phyloP scores from a whole-genome alignment of 345 rosid species.

The Camelina neglecta region DNA sequence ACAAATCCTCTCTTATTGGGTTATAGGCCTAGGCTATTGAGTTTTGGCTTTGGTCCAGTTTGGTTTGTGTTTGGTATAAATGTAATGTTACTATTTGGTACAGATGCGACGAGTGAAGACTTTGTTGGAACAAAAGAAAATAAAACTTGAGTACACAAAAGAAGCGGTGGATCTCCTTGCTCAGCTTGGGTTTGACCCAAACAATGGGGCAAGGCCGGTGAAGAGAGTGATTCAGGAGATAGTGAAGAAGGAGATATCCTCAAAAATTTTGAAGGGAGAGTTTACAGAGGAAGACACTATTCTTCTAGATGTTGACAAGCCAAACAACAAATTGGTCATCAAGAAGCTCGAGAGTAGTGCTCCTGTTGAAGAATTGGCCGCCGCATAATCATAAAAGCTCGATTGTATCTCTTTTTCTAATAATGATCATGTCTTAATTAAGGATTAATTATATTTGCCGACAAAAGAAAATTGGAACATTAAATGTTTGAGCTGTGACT shows the following conservation, averaged over 20 bases:
- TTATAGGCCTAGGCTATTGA: neutral
- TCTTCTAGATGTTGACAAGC: constrained; percentile 43
- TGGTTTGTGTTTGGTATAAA: neutral
- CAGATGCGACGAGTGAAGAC: constrained; percentile 69
- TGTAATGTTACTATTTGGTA: neutral
- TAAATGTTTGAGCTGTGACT: too few species aligned
- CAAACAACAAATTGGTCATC: constrained; percentile 52
- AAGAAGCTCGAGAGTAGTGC: constrained; percentile 53
- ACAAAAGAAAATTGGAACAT: too few species aligned
- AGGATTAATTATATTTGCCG: too few species aligned
- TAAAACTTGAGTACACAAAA: constrained; percentile 63
- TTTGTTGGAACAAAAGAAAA: constrained; percentile 68
- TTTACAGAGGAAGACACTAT: constrained; percentile 68
- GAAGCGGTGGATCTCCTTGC: constrained; percentile 64
- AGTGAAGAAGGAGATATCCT: constrained; percentile 76
- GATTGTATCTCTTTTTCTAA: too few species aligned
- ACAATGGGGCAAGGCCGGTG: constrained; percentile 79
- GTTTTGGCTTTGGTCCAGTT: neutral
- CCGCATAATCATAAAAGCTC: neutral
- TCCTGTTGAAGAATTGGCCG: constrained; percentile 36
- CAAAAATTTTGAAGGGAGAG: constrained; percentile 70
- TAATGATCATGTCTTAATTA: too few species aligned
- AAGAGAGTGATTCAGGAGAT: constrained; percentile 79
- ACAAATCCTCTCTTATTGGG: neutral
- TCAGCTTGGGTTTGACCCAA: constrained; percentile 77